A percentile compares a stretch with the other conserved stretches of the same genome.
Evolutionary conservation across 2,329 filamentous ascomycete species (phyloP).

Genomic region (Ophiobolus disseminans): DNA sequence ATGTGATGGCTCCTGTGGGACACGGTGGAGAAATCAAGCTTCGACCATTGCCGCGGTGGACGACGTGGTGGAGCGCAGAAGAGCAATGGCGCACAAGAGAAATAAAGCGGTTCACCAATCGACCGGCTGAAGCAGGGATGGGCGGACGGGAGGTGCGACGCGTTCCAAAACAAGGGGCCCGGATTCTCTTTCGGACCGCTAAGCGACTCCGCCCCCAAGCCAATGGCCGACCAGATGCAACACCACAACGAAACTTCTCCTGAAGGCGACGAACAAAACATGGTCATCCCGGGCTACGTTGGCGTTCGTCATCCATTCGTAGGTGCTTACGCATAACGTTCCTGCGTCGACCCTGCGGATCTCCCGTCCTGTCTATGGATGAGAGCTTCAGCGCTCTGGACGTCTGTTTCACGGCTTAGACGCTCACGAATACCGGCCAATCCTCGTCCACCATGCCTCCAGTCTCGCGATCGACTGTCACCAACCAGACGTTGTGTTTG

Average conservation of each 20-base stretch:
- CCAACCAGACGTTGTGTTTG: conserved; percentile 33
- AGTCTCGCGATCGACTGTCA: conserved; percentile 35
- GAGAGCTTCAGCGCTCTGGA: conserved; percentile 30
- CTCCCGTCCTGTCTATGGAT: conserved; percentile 38
- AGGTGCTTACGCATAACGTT: conserved; percentile 34
- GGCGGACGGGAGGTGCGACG: conserved; percentile 33
- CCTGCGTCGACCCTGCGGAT: conserved; percentile 29
- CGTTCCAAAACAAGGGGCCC: conserved; percentile 37
- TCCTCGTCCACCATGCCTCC: conserved; percentile 21
- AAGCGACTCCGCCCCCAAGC: conserved; percentile 34
- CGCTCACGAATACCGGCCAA: conserved; percentile 38
- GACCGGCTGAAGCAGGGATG: conserved; percentile 25
- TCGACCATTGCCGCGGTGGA: conserved; percentile 24
- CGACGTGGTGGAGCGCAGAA: conserved; percentile 13
- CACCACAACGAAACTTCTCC: conserved; percentile 38
- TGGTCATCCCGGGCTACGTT: conserved; percentile 18
- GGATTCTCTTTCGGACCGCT: conserved; percentile 27
- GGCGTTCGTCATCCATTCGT: conserved; percentile 20
- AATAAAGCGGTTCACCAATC: conserved; percentile 35
- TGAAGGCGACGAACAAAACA: conserved; percentile 21
- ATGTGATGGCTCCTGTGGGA: conserved; percentile 24
- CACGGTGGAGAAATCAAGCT: conserved; percentile 25
- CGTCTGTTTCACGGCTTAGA: conserved; percentile 41
- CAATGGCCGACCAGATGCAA: conserved; percentile 31
- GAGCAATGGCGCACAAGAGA: conserved; percentile 19